phyloP scores from a whole-genome alignment of 2,329 filamentous ascomycete species.

The Ophioceras dolichostomum region DNA sequence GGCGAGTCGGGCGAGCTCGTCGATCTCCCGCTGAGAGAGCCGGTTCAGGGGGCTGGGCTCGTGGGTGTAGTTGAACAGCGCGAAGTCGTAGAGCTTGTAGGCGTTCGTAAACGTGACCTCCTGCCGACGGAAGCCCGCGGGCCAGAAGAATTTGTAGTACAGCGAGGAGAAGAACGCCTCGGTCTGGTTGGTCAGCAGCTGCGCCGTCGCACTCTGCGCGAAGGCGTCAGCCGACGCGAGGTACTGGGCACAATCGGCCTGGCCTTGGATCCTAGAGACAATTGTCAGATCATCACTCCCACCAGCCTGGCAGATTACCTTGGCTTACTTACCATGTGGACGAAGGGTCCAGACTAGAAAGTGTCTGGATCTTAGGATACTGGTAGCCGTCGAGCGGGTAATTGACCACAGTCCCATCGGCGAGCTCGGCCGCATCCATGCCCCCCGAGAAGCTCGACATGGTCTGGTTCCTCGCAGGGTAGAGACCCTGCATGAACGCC shows the following conservation, averaged over 20 bases:
- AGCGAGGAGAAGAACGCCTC: conserved; percentile 35
- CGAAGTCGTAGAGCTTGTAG: conserved; percentile 41
- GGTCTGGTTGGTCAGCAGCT: conserved; percentile 10
- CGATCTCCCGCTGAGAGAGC: conserved; percentile 31
- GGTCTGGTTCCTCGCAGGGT: conserved; percentile 49
- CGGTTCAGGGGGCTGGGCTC: conserved; percentile 25
- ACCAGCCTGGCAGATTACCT: neutral
- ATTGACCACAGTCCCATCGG: conserved; percentile 38
- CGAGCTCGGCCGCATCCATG: conserved; percentile 9
- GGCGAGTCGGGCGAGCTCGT: conserved; percentile 50
- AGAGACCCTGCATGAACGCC: conserved; percentile 75
- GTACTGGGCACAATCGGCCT: conserved; percentile 25
- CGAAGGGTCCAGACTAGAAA: conserved; percentile 30
- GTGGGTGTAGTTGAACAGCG: conserved; percentile 39
- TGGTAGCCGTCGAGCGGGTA: conserved; percentile 71
- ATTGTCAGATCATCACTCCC: neutral
- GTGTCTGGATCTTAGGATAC: conserved; percentile 54
- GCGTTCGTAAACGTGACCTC: conserved; percentile 34
- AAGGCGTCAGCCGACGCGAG: conserved; percentile 11
- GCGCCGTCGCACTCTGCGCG: too few relatives aligned
- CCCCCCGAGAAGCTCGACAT: conserved; percentile 24
- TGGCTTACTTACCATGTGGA: conserved; percentile 28
- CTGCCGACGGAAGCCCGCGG: conserved; percentile 19
- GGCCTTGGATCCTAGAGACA: conserved; percentile 22
- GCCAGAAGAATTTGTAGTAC: conserved; percentile 22